Base-by-base conservation (phyloP, 1,284 basidiomycete genomes). In the Coniferiporia sulphurascens region DNA sequence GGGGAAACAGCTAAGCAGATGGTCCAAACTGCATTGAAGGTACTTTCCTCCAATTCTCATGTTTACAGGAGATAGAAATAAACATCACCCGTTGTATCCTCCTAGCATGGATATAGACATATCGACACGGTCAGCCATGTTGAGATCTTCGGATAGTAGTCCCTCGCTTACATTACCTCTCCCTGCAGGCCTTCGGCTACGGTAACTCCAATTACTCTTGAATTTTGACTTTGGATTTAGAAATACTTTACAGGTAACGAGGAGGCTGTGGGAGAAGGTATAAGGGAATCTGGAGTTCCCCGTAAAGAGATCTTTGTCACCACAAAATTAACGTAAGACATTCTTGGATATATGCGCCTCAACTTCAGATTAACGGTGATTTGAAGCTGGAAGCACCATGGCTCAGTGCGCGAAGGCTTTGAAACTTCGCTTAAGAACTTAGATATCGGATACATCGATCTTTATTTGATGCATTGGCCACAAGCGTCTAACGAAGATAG, bases 401-500 rank as follows among this genome's bases (percentile, higher is more conserved):
- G 78, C 65, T 67, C 72, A 63, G 80, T 82, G 22, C 70, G 74
- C 56, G 73, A 82, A 66, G 78, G 76, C 27, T 74, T 88, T 61
- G 78, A 84, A 61, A 69, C 75, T 52, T 84, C 81, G 9, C 73
- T 91, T 22, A 70, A 77, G 56, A 76, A 79, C 64, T 78, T 91
- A 12, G 78, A 77, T 36, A 63, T 82, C 44, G 83, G 78, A 22
- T 89, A 90, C 70, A 76, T 91, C 56, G 87, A 91, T 68, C 71
- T 90, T 21, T 90, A 86, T 70, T 76, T 91, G 19, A 78, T 89
- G 70, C 86, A 89, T 71, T 87, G 84, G 83, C 78, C 80, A 63
- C 72, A 70, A 62, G 71, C 66, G 43, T 34, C 51, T 7, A 57
- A 53, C 19, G 58, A 63, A 49, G 64, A 58, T 27, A 57, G 54